A percentile compares a stretch with the other conserved stretches of the same genome.
These are phyloP conservation scores for Aspergillus carlsbadensis DNA, from an alignment of 495 filamentous ascomycete species.

Conservation along the genomic window DNA sequence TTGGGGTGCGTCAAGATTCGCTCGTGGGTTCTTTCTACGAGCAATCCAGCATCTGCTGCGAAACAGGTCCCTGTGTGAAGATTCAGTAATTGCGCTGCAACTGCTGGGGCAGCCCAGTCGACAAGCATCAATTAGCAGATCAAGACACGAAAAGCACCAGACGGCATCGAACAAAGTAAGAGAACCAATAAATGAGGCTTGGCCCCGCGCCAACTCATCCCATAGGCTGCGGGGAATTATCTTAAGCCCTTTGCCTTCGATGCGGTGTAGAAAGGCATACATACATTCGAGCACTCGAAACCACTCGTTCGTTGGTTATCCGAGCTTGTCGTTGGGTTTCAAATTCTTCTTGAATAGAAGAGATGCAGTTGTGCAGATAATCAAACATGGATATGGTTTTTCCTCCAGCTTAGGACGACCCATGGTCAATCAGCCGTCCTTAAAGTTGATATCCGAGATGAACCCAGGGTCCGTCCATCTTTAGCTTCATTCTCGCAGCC, in stretches of 20 bases:
- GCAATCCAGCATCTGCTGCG: background rate
- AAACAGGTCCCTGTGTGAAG: too few relatives aligned
- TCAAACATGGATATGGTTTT: background rate
- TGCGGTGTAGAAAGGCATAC: constrained; percentile 28
- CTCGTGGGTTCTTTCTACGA: background rate
- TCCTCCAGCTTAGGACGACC: too few relatives aligned
- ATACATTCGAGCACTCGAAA: background rate
- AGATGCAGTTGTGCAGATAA: background rate
- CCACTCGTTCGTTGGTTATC: constrained; percentile 3
- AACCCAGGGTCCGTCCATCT: constrained; percentile 20
- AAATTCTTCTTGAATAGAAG: background rate
- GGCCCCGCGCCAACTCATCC: constrained; percentile 5
- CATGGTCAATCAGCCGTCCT: background rate
- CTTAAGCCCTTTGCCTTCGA: constrained; percentile 24
- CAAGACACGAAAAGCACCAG: background rate
- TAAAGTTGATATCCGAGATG: constrained; percentile 1
- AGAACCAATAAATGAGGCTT: constrained; percentile 6
- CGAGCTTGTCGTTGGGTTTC: constrained; percentile 16
- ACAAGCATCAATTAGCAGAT: background rate
- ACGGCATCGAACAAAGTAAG: background rate
- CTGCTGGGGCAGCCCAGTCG: background rate
- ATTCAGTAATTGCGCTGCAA: too few relatives aligned
- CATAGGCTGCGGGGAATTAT: constrained; percentile 20
- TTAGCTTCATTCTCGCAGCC: constrained; percentile 16
- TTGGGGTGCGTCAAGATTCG: background rate